Percentiles rank a stretch among this genome's conserved stretches.
phyloP scores from a whole-genome alignment of 2,329 filamentous ascomycete species.

The Microcyclosporella mali region DNA sequence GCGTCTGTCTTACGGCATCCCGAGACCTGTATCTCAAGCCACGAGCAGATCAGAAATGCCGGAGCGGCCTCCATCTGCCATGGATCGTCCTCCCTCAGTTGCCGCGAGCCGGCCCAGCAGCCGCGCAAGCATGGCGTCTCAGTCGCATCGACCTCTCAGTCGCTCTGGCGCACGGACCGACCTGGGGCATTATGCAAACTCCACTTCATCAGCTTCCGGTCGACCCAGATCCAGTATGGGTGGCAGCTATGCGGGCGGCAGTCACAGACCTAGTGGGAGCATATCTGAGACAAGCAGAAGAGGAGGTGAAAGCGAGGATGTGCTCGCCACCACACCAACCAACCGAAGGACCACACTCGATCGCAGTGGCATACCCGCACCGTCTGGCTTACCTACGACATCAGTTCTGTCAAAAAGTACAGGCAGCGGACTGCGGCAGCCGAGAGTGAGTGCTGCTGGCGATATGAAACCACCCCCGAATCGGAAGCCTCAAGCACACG shows the following conservation, averaged over 20 bases:
- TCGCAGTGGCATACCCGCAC: slow-evolving; percentile 13
- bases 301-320: slow-evolving; percentile 28
- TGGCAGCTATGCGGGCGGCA: slow-evolving; percentile 44
- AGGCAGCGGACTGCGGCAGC: not conserved
- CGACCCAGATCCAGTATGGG: slow-evolving; percentile 67
- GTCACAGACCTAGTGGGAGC: slow-evolving; percentile 23
- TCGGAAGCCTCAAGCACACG: slow-evolving; percentile 31
- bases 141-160: slow-evolving; percentile 24
- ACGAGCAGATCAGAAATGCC: slow-evolving; percentile 24
- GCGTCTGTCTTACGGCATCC: slow-evolving; percentile 47
- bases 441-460: slow-evolving; percentile 21
- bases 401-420: slow-evolving; percentile 12
- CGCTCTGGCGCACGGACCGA: slow-evolving; percentile 41
- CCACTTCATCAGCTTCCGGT: slow-evolving; percentile 24
- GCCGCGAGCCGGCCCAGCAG: slow-evolving; percentile 63
- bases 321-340: slow-evolving; percentile 7
- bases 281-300: slow-evolving; percentile 26
- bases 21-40: slow-evolving; percentile 25
- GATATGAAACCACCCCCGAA: slow-evolving; percentile 45
- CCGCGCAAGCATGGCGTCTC: slow-evolving; percentile 50
- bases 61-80: slow-evolving; percentile 21
- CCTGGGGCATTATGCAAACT: slow-evolving; percentile 31
- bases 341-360: slow-evolving; percentile 19
- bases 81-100: slow-evolving; percentile 21
- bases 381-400: slow-evolving; percentile 12